phyloP scores from a whole-genome alignment of 23 red algal genomes.

The Gracilaria vermiculophylla region DNA sequence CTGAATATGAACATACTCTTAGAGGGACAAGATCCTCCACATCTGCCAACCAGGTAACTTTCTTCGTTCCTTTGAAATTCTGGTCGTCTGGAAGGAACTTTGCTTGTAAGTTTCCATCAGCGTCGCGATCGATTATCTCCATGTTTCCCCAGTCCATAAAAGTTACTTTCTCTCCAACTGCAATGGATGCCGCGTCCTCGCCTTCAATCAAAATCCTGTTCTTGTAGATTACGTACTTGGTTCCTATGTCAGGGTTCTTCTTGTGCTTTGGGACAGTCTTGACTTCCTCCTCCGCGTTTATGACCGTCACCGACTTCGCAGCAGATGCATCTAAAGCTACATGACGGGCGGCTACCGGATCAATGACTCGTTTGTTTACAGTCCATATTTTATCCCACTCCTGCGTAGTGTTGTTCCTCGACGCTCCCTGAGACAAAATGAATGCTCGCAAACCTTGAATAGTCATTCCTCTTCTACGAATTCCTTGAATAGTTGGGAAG shows the following conservation, averaged over 20 bases:
- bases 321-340: constrained; percentile 60
- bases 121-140: constrained; percentile 57
- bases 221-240: constrained; percentile 76
- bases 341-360: constrained; percentile 89
- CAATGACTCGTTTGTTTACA: constrained; percentile 95
- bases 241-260: constrained; percentile 84
- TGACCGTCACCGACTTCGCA: constrained; percentile 31
- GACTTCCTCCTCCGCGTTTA: constrained; percentile 62
- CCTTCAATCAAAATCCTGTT: constrained; percentile 74
- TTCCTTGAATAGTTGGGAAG: constrained; percentile 96
- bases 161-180: constrained; percentile 83
- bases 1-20: constrained; percentile 66
- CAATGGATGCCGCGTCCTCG: constrained; percentile 75
- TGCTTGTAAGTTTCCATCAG: constrained; percentile 41
- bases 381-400: constrained; percentile 99
- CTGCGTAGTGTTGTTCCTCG: constrained; percentile 75
- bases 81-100: constrained; percentile 88
- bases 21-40: constrained; percentile 80
- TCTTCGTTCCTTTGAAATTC: constrained; percentile 97
- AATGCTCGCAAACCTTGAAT: constrained; percentile 92
- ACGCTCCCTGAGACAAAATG: constrained; percentile 93
- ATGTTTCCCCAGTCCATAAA: constrained; percentile 99
- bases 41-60: constrained; percentile 92
- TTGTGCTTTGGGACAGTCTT: constrained; percentile 83
- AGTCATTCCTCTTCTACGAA: constrained; percentile 88